Conservation (phyloP, 768 basidiomycete genomes). For the Boletus reticulatus region DNA sequence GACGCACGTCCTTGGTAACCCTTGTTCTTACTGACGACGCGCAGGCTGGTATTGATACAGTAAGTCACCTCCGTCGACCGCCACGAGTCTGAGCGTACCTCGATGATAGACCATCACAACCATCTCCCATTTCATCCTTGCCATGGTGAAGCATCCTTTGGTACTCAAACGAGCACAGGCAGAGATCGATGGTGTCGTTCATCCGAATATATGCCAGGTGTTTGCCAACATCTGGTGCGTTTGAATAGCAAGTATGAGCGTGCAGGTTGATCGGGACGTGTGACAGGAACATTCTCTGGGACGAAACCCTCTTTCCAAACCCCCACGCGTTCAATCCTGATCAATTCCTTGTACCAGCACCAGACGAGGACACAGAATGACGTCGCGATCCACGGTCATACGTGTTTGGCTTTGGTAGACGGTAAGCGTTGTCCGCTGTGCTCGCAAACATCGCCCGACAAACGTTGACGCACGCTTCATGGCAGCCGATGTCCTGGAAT, state of each 20-base stretch:
- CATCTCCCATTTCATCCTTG: too few species aligned
- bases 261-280: background rate
- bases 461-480: background rate
- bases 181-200: slow-evolving; percentile 51
- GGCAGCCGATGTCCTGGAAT: slow-evolving; percentile 60
- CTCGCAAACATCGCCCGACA: background rate
- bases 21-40: too few species aligned
- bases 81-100: too few species aligned
- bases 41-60: too few species aligned
- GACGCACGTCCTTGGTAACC: too few species aligned
- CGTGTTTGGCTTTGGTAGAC: slow-evolving; percentile 49
- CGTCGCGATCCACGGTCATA: slow-evolving; percentile 44
- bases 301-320: slow-evolving; percentile 50
- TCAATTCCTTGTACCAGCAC: slow-evolving; percentile 39
- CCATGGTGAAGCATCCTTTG: slow-evolving; percentile 60
- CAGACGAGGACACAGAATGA: slow-evolving; percentile 23
- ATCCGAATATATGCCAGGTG: slow-evolving; percentile 28
- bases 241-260: background rate
- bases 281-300: slow-evolving; percentile 44
- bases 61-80: too few species aligned
- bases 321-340: slow-evolving; percentile 53
- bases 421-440: slow-evolving; percentile 19
- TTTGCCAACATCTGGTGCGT: slow-evolving; percentile 63
- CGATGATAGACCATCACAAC: too few species aligned
- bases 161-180: slow-evolving; percentile 56